Evolutionary conservation across 169 alveolate species (phyloP).

Genomic region (Perkinsus olseni): DNA sequence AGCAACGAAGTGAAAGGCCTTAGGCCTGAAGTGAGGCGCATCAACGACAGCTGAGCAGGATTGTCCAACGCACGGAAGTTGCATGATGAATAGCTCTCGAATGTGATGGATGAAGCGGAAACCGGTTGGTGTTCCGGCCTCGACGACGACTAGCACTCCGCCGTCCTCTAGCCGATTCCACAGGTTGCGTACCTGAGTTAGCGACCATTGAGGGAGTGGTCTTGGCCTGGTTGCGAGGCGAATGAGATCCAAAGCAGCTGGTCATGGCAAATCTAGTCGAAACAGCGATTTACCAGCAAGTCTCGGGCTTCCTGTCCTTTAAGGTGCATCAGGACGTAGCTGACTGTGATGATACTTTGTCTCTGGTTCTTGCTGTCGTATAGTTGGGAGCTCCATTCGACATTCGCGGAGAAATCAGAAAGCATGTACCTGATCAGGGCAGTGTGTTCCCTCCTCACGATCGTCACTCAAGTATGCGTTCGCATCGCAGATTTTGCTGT

Average conservation of each 20-base stretch:
- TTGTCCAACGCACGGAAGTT: slow-evolving; percentile 47
- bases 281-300: not conserved
- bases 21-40: not conserved
- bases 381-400: not conserved
- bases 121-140: slow-evolving; percentile 80
- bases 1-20: not conserved
- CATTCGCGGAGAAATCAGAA: not conserved
- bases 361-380: not conserved
- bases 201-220: not conserved
- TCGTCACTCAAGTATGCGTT: too few relatives aligned
- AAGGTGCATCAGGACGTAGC: not conserved
- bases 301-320: not conserved
- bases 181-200: slow-evolving; percentile 23
- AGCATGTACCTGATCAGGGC: not conserved
- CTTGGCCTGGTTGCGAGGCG: not conserved
- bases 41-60: slow-evolving; percentile 9
- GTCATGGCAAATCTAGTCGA: too few relatives aligned
- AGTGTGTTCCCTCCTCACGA: too few relatives aligned
- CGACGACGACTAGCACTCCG: slow-evolving; percentile 47
- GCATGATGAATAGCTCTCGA: slow-evolving; percentile 68
- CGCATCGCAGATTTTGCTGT: too few relatives aligned
- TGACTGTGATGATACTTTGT: not conserved
- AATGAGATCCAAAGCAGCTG: too few relatives aligned
- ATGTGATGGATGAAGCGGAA: slow-evolving; percentile 68
- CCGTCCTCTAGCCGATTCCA: slow-evolving; percentile 37